Conservation (phyloP, 345 rosid species). For the Camelina sativa region DNA sequence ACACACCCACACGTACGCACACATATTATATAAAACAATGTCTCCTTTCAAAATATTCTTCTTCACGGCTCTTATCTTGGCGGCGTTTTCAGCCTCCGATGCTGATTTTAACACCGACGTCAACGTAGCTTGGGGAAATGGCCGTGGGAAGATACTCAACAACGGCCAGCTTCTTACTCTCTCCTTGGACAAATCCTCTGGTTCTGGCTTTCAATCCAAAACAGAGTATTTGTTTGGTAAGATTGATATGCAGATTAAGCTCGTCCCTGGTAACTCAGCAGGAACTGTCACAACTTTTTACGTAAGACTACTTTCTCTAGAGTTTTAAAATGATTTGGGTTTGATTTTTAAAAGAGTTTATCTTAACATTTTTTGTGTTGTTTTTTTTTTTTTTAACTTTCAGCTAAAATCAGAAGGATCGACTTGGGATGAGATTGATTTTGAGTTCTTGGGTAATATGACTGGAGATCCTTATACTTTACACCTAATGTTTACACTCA, state of each 20-base stretch:
- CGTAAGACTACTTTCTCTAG: conserved; percentile 30
- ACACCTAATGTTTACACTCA: conserved; percentile 50
- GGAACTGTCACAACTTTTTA: conserved; percentile 57
- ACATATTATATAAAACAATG: conserved; percentile 1
- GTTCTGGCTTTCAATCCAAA: conserved; percentile 56
- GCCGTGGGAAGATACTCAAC: conserved; percentile 43
- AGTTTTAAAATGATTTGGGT: not conserved
- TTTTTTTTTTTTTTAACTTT: not conserved
- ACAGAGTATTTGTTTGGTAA: conserved; percentile 48
- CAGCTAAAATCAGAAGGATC: conserved; percentile 42
- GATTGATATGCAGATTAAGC: conserved; percentile 53
- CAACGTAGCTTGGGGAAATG: conserved; percentile 42
- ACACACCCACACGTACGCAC: conserved; percentile 28
- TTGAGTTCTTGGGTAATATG: conserved; percentile 52
- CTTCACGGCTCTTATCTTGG: conserved; percentile 33
- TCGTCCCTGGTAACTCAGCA: conserved; percentile 58
- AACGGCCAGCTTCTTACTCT: conserved; percentile 44
- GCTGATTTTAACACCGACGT: conserved; percentile 41
- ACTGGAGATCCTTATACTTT: conserved; percentile 51
- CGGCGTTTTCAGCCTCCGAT: conserved; percentile 26
- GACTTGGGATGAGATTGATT: conserved; percentile 53
- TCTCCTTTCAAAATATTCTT: conserved; percentile 33
- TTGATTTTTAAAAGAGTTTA: not conserved
- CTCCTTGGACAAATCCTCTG: conserved; percentile 49
- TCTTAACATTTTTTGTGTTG: not conserved